Conservation (phyloP, 2,329 filamentous ascomycete species). For the Aspergillus sergii region DNA sequence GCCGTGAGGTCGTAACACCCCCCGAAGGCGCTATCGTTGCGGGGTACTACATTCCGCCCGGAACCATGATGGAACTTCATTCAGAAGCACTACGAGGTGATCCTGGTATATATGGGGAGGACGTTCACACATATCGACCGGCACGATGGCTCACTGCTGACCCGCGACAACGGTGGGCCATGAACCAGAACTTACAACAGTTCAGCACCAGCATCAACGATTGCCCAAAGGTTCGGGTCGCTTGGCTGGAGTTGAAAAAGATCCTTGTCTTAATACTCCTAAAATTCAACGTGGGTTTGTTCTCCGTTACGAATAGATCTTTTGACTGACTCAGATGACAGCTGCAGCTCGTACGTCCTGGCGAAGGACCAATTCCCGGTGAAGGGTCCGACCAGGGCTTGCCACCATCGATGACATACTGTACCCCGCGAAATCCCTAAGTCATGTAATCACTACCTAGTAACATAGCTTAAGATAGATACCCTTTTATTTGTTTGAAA, state of each 20-base stretch:
- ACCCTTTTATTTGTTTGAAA: neutral
- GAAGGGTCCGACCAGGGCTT: neutral
- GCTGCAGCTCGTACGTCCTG: constrained; percentile 5
- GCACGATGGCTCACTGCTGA: constrained; percentile 19
- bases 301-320: neutral
- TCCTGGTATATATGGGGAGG: constrained; percentile 10
- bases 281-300: constrained; percentile 18
- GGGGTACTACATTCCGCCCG: constrained; percentile 3
- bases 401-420: constrained; percentile 5
- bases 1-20: constrained; percentile 3
- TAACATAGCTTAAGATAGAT: neutral
- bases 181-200: constrained; percentile 15
- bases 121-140: constrained; percentile 13
- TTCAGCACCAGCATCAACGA: constrained; percentile 1
- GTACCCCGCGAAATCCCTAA: constrained; percentile 6
- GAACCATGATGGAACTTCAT: constrained; percentile 14
- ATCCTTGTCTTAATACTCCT: constrained; percentile 14
- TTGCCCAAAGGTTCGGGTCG: constrained; percentile 6
- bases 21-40: neutral
- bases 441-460: neutral
- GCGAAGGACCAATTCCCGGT: neutral
- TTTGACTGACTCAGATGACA: neutral
- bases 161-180: constrained; percentile 3
- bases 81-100: constrained; percentile 8
- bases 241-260: constrained; percentile 21